phyloP scores from a whole-genome alignment of 495 filamentous ascomycete species.

The Xylaria castorea region DNA sequence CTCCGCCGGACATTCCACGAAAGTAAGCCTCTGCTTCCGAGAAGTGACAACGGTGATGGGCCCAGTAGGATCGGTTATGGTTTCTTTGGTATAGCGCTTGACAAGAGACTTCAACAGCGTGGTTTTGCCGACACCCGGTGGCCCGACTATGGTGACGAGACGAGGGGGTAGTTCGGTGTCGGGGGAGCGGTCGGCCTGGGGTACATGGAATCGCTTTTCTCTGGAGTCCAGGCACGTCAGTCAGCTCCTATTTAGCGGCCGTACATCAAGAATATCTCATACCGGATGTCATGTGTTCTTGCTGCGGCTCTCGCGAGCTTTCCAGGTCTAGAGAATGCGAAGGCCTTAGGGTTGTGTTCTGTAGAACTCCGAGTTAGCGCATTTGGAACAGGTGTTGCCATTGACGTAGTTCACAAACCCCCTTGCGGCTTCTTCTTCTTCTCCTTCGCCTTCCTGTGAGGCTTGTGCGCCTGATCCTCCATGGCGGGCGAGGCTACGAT shows the following conservation, averaged over 20 bases:
- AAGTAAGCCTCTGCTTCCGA: conserved; percentile 89
- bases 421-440: conserved; percentile 86
- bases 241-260: neutral
- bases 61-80: conserved; percentile 83
- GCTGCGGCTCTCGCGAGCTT: conserved; percentile 83
- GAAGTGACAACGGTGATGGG: conserved; percentile 95
- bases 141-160: conserved; percentile 90
- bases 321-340: conserved; percentile 84
- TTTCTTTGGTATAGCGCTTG: conserved; percentile 93
- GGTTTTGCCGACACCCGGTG: conserved; percentile 76
- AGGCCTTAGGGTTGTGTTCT: conserved; percentile 91
- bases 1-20: conserved; percentile 95
- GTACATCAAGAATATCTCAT: conserved; percentile 27
- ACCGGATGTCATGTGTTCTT: conserved; percentile 83
- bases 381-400: neutral
- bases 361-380: conserved; percentile 25
- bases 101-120: conserved; percentile 87
- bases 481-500: conserved; percentile 49
- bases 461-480: conserved; percentile 85
- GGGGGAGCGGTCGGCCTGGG: conserved; percentile 90
- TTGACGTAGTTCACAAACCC: conserved; percentile 33
- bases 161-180: conserved; percentile 89
- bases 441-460: conserved; percentile 86
- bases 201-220: conserved; percentile 95
- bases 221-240: conserved; percentile 65